phyloP scores from a whole-genome alignment of 2,329 filamentous ascomycete species.

The Aspergillus aculeatinus region DNA sequence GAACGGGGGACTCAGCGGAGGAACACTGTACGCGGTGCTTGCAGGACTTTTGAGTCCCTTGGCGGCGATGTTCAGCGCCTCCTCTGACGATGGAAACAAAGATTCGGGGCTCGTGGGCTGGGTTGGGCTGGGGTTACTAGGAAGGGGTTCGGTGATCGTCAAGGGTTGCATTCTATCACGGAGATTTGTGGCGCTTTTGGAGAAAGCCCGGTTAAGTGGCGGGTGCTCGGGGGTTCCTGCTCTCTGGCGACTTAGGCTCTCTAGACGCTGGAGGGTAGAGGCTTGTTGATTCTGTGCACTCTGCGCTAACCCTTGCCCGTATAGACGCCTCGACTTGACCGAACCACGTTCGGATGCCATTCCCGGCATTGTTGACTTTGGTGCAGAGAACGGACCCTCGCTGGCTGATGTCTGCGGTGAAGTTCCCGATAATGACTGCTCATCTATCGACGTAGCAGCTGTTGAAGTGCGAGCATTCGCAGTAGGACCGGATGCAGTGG shows the following conservation, averaged over 20 bases:
- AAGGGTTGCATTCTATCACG: conserved; percentile 48
- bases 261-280: conserved; percentile 73
- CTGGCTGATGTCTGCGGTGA: conserved; percentile 22
- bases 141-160: conserved; percentile 26
- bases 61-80: conserved; percentile 28
- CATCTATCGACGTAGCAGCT: conserved; percentile 83
- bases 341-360: conserved; percentile 61
- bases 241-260: conserved; percentile 70
- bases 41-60: conserved; percentile 5
- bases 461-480: conserved; percentile 74
- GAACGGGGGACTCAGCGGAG: conserved; percentile 67
- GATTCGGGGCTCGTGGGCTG: conserved; percentile 45
- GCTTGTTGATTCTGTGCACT: conserved; percentile 78
- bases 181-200: conserved; percentile 66
- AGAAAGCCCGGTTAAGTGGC: conserved; percentile 47
- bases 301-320: conserved; percentile 78
- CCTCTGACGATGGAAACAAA: conserved; percentile 38
- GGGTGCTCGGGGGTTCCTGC: conserved; percentile 54
- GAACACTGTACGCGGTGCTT: conserved; percentile 36
- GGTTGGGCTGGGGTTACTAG: conserved; percentile 13
- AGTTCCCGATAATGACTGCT: conserved; percentile 52
- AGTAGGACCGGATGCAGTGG: conserved; percentile 71
- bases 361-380: conserved; percentile 29
- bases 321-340: conserved; percentile 72
- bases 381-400: conserved; percentile 24